Base-by-base conservation (phyloP, 805 yeast species). In the Torulaspora delbrueckii region DNA sequence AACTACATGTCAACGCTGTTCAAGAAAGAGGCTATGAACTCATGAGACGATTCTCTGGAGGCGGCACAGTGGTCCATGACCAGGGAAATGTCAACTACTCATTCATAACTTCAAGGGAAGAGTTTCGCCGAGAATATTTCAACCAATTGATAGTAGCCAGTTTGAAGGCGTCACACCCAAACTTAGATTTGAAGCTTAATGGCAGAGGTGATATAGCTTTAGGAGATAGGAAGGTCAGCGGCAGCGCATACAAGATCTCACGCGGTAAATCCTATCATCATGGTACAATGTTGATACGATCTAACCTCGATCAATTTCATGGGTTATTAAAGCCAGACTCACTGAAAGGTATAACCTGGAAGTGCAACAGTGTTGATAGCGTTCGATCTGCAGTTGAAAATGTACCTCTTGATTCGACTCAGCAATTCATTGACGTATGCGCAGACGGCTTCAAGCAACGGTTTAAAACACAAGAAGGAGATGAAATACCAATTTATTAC, bases 51-150 rank as follows among this genome's bases (percentile, higher is more conserved):
- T 70, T 76, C 39, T 82, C 93, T 7, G 99, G 99, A 0, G 99
- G 99, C 1, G 99, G 99, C 0, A 81, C 97, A 0, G 99, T 93
- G 1, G 96, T 89, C 8, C 99, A 93, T 62, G 99, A 91, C 64
- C 53, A 73, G 4, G 96, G 97, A 0, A 93, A 93, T 57, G 80
- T 83, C 14, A 93, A 93, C 60, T 93, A 83, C 65, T 82, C 95
- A 4, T 88, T 78, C 57, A 80, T 91, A 70, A 79, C 86, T 8
- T 72, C 86, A 3, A 76, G 86, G 50, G 74, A 72, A 9, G 74
- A 74, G 2, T 93, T 93, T 60, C 71, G 76, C 67, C 59, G 95
- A 53, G 69, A 71, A 42, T 68, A 72, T 52, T 79, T 82, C 68
- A 75, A 78, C 47, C 53, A 70, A 9, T 50, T 75, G 40, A 70